Evolutionary conservation across 2,329 filamentous ascomycete genomes (phyloP), one percentile per base, ranked within the genome.

Genomic region (Didymella glomerata): DNA sequence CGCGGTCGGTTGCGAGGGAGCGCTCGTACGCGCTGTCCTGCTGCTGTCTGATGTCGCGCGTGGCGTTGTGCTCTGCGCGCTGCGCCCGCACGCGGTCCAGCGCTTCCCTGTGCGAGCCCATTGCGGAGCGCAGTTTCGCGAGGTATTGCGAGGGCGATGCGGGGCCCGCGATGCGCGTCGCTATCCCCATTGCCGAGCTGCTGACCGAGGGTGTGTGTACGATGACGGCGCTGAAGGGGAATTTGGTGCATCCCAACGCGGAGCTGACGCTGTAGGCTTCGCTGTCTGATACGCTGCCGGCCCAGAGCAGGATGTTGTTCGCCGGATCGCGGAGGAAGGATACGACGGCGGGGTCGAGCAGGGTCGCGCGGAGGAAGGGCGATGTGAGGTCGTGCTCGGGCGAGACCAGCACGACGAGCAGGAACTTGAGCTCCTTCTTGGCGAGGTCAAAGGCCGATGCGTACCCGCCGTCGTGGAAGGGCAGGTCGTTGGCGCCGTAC

Each of bases 1-100:
- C 93, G 38, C 93, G 85, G 77, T 99, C 95, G 60, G 88, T 87
- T 10, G 93, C 94, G 28, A 99, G 82, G 0, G 92, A 96, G 61
- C 93, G 87, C 78, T 99, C 93, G 76, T 99, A 99, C 0, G 95
- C 95, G 10, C 87, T 90, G 74, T 98, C 93, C 75, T 99, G 95
- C 76, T 97, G 88, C 61, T 90, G 86, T n/a, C 93, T 86, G 32
- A 99, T 82, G 68, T 82, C 91, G 45, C 94, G 85, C n/a, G 90
- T 86, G 2, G 92, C 88, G 73, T 96, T 88, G 66, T 96, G 91
- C 41, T 93, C 92, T 16, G 87, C 86, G 52, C 93, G 85, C 68
- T 92, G 88, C 2, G 89, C 86, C n/a, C 93, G 86, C 20, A 91
- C 88, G 28, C 87, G 84, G 38, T 88, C 87, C 4, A 99, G 81